Percentiles rank a stretch among this genome's conserved stretches.
phyloP scores from a whole-genome alignment of 2,329 filamentous ascomycete species.

The Diatrype stigma region DNA sequence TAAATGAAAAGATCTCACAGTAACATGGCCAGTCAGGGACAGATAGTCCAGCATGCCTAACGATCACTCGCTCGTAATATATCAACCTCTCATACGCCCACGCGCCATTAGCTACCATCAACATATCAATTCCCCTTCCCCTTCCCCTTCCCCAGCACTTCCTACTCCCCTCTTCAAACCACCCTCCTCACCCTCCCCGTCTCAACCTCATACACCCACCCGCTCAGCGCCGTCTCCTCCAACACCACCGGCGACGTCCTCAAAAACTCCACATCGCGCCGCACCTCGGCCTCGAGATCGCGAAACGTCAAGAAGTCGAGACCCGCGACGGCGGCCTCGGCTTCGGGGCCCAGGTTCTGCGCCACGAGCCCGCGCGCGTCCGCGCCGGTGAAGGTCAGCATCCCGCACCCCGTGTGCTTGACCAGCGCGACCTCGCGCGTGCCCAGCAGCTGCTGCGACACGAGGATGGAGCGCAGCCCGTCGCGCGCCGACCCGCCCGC shows the following conservation, averaged over 20 bases:
- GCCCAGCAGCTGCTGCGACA: conserved; percentile 74
- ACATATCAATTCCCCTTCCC: too few relatives aligned
- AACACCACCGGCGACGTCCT: conserved; percentile 56
- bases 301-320: conserved; percentile 1
- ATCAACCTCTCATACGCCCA: too few relatives aligned
- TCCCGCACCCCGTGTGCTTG: conserved; percentile 72
- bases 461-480: conserved; percentile 68
- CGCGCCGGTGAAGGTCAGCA: conserved; percentile 63
- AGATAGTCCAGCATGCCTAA: too few relatives aligned
- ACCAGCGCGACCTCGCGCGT: conserved; percentile 71
- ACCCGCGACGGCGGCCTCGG: conserved; percentile 39
- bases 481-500: conserved; percentile 65
- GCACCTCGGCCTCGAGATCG: conserved; percentile 54
- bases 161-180: too few relatives aligned
- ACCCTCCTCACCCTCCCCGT: conserved; percentile 58
- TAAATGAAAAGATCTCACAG: too few relatives aligned
- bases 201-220: conserved; percentile 77
- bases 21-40: too few relatives aligned
- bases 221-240: conserved; percentile 57
- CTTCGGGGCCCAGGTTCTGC: conserved; percentile 52
- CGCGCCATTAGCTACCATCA: too few relatives aligned
- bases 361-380: conserved; percentile 52
- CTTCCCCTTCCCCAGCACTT: too few relatives aligned
- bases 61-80: too few relatives aligned
- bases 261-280: conserved; percentile 62